Evolutionary conservation across 495 filamentous ascomycete genomes (phyloP).

Genomic region (Hypoxylon perforatum): DNA sequence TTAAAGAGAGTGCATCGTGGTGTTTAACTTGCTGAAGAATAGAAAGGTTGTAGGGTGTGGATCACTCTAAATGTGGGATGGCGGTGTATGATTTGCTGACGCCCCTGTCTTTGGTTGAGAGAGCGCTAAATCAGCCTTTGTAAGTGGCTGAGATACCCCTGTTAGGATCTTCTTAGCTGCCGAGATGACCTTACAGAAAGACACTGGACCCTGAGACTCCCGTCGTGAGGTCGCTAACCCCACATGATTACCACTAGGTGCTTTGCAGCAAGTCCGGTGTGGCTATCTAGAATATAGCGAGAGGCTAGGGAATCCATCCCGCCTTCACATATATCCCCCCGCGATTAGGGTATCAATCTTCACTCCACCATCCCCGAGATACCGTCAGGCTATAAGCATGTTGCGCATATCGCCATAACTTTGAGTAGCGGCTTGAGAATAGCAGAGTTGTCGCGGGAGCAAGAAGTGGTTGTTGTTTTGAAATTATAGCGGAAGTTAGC

Average conservation of each 20-base stretch:
- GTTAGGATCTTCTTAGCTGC: not conserved
- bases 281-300: not conserved
- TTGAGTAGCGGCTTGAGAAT: constrained; percentile 4
- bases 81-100: not conserved
- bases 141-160: constrained; percentile 17
- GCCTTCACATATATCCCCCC: constrained; percentile 1
- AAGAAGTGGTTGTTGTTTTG: not conserved
- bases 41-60: constrained; percentile 44
- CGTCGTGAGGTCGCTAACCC: not conserved
- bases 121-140: constrained; percentile 3
- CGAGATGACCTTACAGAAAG: not conserved
- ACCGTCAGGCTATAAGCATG: not conserved
- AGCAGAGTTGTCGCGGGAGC: constrained; percentile 12
- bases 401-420: not conserved
- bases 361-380: not conserved
- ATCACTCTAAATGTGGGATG: not conserved
- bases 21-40: constrained; percentile 63
- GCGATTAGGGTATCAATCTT: not conserved
- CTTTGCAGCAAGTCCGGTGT: no score
- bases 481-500: constrained; percentile 2
- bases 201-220: not conserved
- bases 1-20: constrained; percentile 72
- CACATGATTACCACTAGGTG: not conserved
- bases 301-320: not conserved
- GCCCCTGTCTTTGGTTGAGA: not conserved